Base-by-base conservation (phyloP, 306 rosid species). In the Vigna mungo region DNA sequence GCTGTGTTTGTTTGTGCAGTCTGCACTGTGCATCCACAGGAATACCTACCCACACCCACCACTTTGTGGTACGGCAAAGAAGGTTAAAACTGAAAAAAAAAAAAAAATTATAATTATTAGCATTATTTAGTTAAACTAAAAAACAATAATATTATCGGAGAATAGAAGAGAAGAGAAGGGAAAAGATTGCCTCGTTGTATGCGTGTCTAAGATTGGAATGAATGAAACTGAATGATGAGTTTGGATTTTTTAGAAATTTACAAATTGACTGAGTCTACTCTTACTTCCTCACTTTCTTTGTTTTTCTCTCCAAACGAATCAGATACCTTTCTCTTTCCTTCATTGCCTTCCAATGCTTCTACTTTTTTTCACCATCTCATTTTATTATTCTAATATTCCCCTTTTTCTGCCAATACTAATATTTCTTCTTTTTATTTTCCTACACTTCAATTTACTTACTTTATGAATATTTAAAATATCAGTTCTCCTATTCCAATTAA, bases 21-120 rank as follows among this genome's bases (percentile, higher is more conserved):
- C 48, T 51, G 73, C 12, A 64, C 85, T 64, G 85, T 82, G 44
- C 69, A 71, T 71, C 70, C 82, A 82, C 85, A 82, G 82, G 48
- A 67, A 82, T 82, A 77, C 82, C 85, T 82, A 82, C 58, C 81
- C 60, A 69, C 81, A 69, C 53, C 81, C 81, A 51, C 81, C 81
- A 51, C 78, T 72, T 82, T 60, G 16, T 71, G 68, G 74, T 76
- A 69, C 84, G 56, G 78, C 66, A 25, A 6, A 63, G 9, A 79
- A 39, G 9, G 14, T 53, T 54, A 61, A 75, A 61, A 67, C 0
- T 13, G 3, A 27, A 43, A 43, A 30, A 4, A 60, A 18, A 0
- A 20, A 25, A 2, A 25, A 17, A 11, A 16, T 6, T 21, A n/a
- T 11, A 3, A 2, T 9, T 15, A 48, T 2, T 30, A 30, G 5